Evolutionary conservation across 495 filamentous ascomycete species (phyloP).

Genomic region (Aspergillus haitiensis): DNA sequence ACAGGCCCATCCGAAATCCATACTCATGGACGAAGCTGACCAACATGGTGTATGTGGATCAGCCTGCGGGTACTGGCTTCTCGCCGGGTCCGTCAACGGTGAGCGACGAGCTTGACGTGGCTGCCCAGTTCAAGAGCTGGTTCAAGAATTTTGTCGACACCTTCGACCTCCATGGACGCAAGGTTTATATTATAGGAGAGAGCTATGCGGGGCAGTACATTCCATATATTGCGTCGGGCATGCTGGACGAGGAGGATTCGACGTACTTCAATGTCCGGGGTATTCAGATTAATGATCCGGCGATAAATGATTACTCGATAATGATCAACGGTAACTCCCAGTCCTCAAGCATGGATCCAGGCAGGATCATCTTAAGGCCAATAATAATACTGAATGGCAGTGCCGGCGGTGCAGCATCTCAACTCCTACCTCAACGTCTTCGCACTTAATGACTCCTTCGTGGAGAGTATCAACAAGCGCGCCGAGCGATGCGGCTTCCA

Average conservation of each 20-base stretch:
- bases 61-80: constrained; percentile 77
- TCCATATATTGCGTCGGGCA: constrained; percentile 74
- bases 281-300: constrained; percentile 70
- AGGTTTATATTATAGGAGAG: constrained; percentile 69
- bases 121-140: constrained; percentile 67
- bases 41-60: constrained; percentile 74
- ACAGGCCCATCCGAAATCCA: constrained; percentile 61
- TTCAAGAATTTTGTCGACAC: constrained; percentile 69
- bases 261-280: constrained; percentile 66
- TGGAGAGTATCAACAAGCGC: constrained; percentile 53
- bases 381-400: constrained; percentile 23
- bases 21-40: constrained; percentile 74
- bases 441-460: constrained; percentile 66
- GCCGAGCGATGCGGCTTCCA: constrained; percentile 66
- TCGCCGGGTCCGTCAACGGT: constrained; percentile 62
- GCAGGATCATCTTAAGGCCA: too few species aligned
- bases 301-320: constrained; percentile 51
- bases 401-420: constrained; percentile 61
- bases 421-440: constrained; percentile 63
- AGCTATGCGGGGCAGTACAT: constrained; percentile 76
- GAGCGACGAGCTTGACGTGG: constrained; percentile 62
- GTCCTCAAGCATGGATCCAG: neutral
- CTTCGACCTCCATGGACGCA: constrained; percentile 61
- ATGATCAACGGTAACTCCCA: constrained; percentile 34
- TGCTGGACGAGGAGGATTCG: constrained; percentile 68